phyloP scores from a whole-genome alignment of 805 yeast genomes.

The Nakazawaea holstii region DNA sequence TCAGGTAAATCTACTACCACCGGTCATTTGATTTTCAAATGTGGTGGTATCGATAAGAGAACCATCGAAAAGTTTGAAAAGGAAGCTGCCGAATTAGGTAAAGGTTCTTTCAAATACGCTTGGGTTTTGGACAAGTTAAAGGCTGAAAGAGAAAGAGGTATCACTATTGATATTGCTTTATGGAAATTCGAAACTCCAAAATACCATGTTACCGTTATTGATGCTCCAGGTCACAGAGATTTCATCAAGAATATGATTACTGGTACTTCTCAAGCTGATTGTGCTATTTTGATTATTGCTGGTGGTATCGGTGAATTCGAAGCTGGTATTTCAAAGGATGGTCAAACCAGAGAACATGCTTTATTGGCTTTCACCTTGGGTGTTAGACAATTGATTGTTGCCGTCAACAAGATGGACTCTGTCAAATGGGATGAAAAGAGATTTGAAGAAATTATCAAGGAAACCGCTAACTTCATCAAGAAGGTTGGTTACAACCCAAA shows the following conservation, averaged over 20 bases:
- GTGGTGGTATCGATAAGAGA: constrained; percentile 99
- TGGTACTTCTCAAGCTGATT: constrained; percentile 92
- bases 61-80: constrained; percentile 97
- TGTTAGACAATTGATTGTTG: constrained; percentile 81
- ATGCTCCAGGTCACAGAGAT: constrained; percentile 96
- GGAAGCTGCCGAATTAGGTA: constrained; percentile 96
- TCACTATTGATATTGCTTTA: constrained; percentile 89
- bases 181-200: constrained; percentile 92
- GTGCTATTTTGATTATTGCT: constrained; percentile 87
- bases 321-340: constrained; percentile 92
- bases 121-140: constrained; percentile 94
- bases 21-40: constrained; percentile 98
- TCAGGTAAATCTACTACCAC: constrained; percentile 98
- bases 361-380: constrained; percentile 86
- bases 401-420: constrained; percentile 93
- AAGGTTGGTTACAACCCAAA: constrained; percentile 81
- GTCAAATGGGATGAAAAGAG: constrained; percentile 82
- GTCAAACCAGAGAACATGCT: constrained; percentile 95
- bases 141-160: constrained; percentile 97
- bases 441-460: constrained; percentile 73
- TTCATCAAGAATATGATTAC: constrained; percentile 95
- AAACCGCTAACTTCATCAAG: constrained; percentile 75
- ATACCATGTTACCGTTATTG: constrained; percentile 85
- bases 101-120: constrained; percentile 97
- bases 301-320: constrained; percentile 94